These are phyloP conservation scores for Irpex lacteus DNA, from an alignment of 1,284 basidiomycete genomes.

Conservation along the genomic window DNA sequence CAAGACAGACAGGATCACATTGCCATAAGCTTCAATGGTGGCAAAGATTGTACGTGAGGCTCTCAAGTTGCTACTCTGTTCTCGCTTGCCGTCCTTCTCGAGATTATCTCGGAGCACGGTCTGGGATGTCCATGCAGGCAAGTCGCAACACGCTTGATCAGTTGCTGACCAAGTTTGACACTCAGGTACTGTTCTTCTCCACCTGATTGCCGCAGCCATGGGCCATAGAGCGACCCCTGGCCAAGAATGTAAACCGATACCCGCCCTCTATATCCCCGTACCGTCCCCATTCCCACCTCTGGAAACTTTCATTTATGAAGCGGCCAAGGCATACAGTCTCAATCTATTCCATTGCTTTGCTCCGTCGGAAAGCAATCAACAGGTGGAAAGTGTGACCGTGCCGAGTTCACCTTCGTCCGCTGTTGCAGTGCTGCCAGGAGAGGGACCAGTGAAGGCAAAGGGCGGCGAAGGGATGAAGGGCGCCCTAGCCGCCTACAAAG, in stretches of 20 bases:
- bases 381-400: constrained; percentile 42
- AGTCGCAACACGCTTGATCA: not conserved
- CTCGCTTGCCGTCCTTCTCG: not conserved
- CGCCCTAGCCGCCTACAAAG: constrained; percentile 78
- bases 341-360: constrained; percentile 67
- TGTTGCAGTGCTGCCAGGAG: constrained; percentile 4
- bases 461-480: constrained; percentile 81
- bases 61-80: not conserved
- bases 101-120: not conserved
- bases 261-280: constrained; percentile 87
- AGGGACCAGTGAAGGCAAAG: constrained; percentile 32
- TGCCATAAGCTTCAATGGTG: constrained; percentile 95
- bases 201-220: constrained; percentile 80
- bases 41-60: constrained; percentile 85
- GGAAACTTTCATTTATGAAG: constrained; percentile 80
- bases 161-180: not conserved
- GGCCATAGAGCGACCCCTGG: constrained; percentile 37
- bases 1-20: constrained; percentile 66
- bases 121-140: not conserved
- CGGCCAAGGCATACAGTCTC: constrained; percentile 70
- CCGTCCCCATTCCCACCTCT: constrained; percentile 85
- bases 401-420: constrained; percentile 24
- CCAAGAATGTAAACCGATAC: constrained; percentile 51
- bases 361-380: constrained; percentile 28
- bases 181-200: constrained; percentile 89